Base-by-base conservation (phyloP, 345 rosid genomes). In the Linum trigynum region DNA sequence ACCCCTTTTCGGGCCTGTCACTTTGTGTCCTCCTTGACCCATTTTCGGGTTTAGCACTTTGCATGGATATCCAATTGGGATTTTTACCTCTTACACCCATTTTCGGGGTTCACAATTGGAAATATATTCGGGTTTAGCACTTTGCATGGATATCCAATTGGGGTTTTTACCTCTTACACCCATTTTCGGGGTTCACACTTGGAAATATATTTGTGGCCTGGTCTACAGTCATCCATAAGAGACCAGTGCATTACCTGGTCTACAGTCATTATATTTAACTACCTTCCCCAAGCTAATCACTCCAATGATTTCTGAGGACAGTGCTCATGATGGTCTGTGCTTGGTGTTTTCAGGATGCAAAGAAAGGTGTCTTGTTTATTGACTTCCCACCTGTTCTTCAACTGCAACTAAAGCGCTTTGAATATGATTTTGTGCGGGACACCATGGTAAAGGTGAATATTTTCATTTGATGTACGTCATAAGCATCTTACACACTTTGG, bases 361-460 rank as follows among this genome's bases (percentile, higher is more conserved):
- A 72, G 70, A 80, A 80, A 60, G 81, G 84, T 56, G 81, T 80
- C 51, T 64, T 80, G 7, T 80, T 80, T 59, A 80, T 85, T 59
- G 97, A 92, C 74, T 90, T 92, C 40, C 98, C 98, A 39, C 97
- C 98, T 1, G 98, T 92, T 66, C 84, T 80, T 70, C 84, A 80
- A 66, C 84, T 80, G 65, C 84, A 80, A 67, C 60, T 80, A 35
- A 80, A 80, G 67, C 68, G 84, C 35, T 80, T 80, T 59, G 84
- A 80, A 69, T 80, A 77, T 72, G 84, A 80, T 68, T 80, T 77
- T 61, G 77, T 80, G 79, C 74, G 81, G 62, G 81, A 80, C 67
- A 77, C 79, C 9, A 80, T 80, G 83, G 83, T 80, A 1, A 80
- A 80, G 83, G 83, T 77, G 41, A 70, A 78, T 67, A 37, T 59